phyloP scores from a whole-genome alignment of 768 basidiomycete genomes.

The Lanmaoa pseudosensibilis region DNA sequence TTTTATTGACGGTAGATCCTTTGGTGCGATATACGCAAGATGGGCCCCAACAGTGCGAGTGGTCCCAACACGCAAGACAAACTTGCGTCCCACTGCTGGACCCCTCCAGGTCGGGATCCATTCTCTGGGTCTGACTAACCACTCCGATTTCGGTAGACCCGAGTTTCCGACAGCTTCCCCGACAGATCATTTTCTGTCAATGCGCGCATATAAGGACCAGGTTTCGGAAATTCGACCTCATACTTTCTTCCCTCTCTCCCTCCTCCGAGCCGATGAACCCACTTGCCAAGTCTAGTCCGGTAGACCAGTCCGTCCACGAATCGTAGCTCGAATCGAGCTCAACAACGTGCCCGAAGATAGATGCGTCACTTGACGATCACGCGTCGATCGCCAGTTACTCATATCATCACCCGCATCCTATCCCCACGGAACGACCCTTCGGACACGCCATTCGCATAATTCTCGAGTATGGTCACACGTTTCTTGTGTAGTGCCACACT shows the following conservation, averaged over 20 bases:
- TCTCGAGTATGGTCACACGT: not conserved
- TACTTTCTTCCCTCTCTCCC: too few species aligned
- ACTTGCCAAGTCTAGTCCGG: not conserved
- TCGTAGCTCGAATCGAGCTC: not conserved
- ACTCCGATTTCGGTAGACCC: too few species aligned
- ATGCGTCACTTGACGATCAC: not conserved
- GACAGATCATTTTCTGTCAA: too few species aligned
- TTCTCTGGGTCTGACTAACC: too few species aligned
- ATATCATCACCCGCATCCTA: not conserved
- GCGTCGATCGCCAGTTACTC: not conserved
- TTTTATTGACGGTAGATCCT: not conserved
- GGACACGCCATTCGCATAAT: not conserved
- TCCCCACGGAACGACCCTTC: not conserved
- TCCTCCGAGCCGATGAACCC: not conserved
- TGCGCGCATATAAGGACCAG: not conserved
- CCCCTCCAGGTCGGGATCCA: too few species aligned
- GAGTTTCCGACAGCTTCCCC: too few species aligned
- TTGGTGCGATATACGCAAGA: not conserved
- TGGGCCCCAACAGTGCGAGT: not conserved
- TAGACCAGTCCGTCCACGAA: not conserved
- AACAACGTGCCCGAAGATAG: too few species aligned
- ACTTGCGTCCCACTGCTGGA: too few species aligned
- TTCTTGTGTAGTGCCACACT: not conserved
- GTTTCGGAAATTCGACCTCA: not conserved
- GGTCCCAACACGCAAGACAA: not conserved